phyloP scores from a whole-genome alignment of 345 rosid species.

The Anastatica hierochuntica region DNA sequence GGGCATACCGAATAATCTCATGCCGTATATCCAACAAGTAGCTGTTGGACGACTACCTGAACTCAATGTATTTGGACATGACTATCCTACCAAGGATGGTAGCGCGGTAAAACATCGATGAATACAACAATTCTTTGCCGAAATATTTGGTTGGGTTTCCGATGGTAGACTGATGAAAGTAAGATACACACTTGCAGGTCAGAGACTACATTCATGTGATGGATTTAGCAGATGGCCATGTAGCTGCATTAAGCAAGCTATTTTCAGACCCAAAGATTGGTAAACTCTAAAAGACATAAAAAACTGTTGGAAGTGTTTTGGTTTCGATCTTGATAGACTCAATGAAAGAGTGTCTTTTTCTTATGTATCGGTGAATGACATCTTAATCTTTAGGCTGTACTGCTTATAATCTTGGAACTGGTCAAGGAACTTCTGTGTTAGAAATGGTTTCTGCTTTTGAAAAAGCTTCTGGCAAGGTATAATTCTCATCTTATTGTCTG shows the following conservation, averaged over 20 bases:
- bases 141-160: background rate
- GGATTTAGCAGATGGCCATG: slow-evolving; percentile 95
- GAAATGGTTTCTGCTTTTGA: slow-evolving; percentile 95
- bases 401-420: slow-evolving; percentile 88
- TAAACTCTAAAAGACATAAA: slow-evolving; percentile 15
- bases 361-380: background rate
- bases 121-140: background rate
- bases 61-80: slow-evolving; percentile 84
- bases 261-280: slow-evolving; percentile 53
- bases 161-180: background rate
- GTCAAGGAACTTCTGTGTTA: slow-evolving; percentile 74
- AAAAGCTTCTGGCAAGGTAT: slow-evolving; percentile 84
- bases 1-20: slow-evolving; percentile 86
- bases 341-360: too few species aligned
- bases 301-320: too few species aligned
- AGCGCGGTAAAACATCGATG: slow-evolving; percentile 53
- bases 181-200: slow-evolving; percentile 36
- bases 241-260: slow-evolving; percentile 71
- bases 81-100: slow-evolving; percentile 88
- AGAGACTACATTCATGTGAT: slow-evolving; percentile 93
- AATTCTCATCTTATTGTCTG: background rate
- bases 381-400: slow-evolving; percentile 46
- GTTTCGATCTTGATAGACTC: too few species aligned
- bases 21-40: slow-evolving; percentile 97
- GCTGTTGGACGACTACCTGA: slow-evolving; percentile 88